Percentiles rank a stretch among this genome's conserved stretches.
Evolutionary conservation across 495 filamentous ascomycete genomes (phyloP).

Genomic region (Aspergillus sclerotioniger): DNA sequence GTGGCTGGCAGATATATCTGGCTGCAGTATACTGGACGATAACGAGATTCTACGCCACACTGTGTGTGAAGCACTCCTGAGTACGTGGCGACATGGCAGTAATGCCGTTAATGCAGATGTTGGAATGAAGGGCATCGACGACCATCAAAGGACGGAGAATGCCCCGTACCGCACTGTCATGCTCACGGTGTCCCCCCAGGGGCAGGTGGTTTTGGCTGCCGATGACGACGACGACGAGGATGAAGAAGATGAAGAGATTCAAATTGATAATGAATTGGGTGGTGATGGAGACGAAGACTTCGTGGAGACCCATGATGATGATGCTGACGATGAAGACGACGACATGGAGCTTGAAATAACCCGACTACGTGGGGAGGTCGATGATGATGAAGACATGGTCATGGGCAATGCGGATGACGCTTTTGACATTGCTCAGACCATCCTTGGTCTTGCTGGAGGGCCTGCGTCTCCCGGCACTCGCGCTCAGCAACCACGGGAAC

Average conservation of each 20-base stretch:
- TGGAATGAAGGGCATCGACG: slow-evolving; percentile 83
- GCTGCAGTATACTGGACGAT: slow-evolving; percentile 81
- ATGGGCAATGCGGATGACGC: slow-evolving; percentile 59
- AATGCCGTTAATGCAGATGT: slow-evolving; percentile 78
- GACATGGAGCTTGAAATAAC: slow-evolving; percentile 26
- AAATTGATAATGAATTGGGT: slow-evolving; percentile 45
- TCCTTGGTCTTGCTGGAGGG: slow-evolving; percentile 44
- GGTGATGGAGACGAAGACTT: slow-evolving; percentile 46
- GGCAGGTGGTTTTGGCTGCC: slow-evolving; percentile 38
- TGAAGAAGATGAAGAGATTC: slow-evolving; percentile 45
- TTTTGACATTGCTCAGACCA: slow-evolving; percentile 64
- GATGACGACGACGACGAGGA: slow-evolving; percentile 52
- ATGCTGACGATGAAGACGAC: slow-evolving; percentile 32
- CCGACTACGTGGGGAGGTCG: slow-evolving; percentile 33
- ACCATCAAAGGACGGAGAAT: slow-evolving; percentile 63
- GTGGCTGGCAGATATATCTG: slow-evolving; percentile 90
- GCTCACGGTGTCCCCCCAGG: slow-evolving; percentile 38
- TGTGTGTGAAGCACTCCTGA: slow-evolving; percentile 88
- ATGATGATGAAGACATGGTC: slow-evolving; percentile 50
- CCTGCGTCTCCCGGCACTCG: not conserved
- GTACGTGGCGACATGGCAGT: slow-evolving; percentile 82
- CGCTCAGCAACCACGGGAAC: slow-evolving; percentile 2
- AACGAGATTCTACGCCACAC: slow-evolving; percentile 72
- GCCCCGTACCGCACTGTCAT: slow-evolving; percentile 35
- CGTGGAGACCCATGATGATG: slow-evolving; percentile 42